Evolutionary conservation across 495 filamentous ascomycete genomes (phyloP).

Genomic region (Cryomyces minteri): DNA sequence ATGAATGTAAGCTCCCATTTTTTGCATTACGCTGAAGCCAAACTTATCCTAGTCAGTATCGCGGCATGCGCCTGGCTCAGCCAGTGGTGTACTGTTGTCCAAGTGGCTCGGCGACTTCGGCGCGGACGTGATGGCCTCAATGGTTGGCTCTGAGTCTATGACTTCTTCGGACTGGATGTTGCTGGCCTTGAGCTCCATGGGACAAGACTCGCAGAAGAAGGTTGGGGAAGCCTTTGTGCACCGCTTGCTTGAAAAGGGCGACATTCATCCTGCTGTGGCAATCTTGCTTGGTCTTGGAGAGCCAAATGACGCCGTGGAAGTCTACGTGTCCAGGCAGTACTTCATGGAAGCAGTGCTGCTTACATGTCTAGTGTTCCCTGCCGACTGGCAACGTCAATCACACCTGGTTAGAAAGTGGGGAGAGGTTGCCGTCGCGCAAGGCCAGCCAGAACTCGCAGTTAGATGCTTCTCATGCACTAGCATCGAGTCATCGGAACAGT

Average conservation of each 20-base stretch:
- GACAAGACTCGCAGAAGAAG: slow-evolving; percentile 63
- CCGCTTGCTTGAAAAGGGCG: slow-evolving; percentile 71
- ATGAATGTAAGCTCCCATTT: slow-evolving; percentile 43
- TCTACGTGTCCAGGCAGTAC: slow-evolving; percentile 80
- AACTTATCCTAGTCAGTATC: slow-evolving; percentile 27
- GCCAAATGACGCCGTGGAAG: slow-evolving; percentile 84
- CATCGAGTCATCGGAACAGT: slow-evolving; percentile 42
- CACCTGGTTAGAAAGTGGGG: slow-evolving; percentile 88
- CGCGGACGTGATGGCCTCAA: slow-evolving; percentile 60
- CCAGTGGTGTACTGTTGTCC: slow-evolving; percentile 58
- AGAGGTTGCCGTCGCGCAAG: slow-evolving; percentile 71
- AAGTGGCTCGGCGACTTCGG: slow-evolving; percentile 87
- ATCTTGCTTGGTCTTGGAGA: slow-evolving; percentile 86
- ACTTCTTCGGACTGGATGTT: slow-evolving; percentile 95
- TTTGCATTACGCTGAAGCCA: slow-evolving; percentile 1
- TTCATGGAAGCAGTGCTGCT: slow-evolving; percentile 83
- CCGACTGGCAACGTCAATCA: slow-evolving; percentile 78
- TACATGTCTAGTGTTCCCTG: slow-evolving; percentile 42
- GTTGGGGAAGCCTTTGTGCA: slow-evolving; percentile 86
- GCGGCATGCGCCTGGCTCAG: slow-evolving; percentile 51
- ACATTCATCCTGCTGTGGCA: slow-evolving; percentile 79
- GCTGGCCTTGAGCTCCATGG: slow-evolving; percentile 77
- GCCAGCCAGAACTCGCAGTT: slow-evolving; percentile 77
- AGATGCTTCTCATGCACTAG: slow-evolving; percentile 41
- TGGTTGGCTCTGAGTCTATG: slow-evolving; percentile 57